Evolutionary conservation across 2,329 filamentous ascomycete species (phyloP), one percentile per base, ranked within the genome.

Genomic region (Fusarium decemcellulare): DNA sequence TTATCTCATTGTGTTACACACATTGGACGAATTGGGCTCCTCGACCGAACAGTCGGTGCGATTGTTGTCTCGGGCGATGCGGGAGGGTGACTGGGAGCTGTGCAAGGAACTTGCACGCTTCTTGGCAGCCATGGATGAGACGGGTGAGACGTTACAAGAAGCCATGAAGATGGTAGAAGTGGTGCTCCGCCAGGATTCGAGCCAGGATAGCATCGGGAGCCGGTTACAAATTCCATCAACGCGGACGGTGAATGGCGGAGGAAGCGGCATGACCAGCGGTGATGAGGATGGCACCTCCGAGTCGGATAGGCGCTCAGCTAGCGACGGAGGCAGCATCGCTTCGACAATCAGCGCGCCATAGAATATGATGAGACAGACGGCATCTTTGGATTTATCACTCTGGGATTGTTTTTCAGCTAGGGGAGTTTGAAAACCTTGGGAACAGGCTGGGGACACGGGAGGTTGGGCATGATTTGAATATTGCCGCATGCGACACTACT

Each of bases 81-180:
- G 90, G 34, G 94, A 95, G 78, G 90, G 91, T 51, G 95, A 98
- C 76, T 99, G 95, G 94, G 95, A 98, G 73, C 83, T 99, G 30
- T 98, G 96, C 81, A 96, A 94, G 74, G 96, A 99, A 79, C 86
- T 99, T 30, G 95, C 96, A 11, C 87, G 95, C n/a, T 99, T 99
- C 80, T 82, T 99, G 60, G 94, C 97, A 48, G 95, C 95, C 6
- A 90, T 99, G 74, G 96, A 99, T 76, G 91, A 93, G 70, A 92
- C 90, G 14, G 96, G 96, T 0, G 90, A 91, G 70, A 95, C 93
- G 46, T 84, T 99, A 51, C 85, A 88, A 57, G 88, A 91, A 72
- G 92, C 92, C 3, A 85, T 97, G 79, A 87, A 89, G 71, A 84
- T 89, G 79, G 87, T 90, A 8, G 86, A 88, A 50, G 77, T 81